These are phyloP conservation scores for Pholiota conissans DNA, from an alignment of 768 basidiomycete species.

Conservation along the genomic window DNA sequence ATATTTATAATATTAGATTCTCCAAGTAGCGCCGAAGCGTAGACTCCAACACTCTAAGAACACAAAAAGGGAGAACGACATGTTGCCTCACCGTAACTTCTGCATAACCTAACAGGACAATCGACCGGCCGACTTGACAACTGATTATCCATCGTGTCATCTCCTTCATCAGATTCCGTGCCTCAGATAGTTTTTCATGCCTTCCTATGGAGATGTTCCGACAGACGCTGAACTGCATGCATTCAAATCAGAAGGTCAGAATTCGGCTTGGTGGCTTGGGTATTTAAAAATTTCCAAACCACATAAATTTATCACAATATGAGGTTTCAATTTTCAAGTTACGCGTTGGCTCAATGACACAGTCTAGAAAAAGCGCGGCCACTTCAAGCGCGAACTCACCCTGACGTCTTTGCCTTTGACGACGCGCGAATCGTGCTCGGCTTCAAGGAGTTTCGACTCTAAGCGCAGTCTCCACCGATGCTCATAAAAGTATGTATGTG, in stretches of 20 bases:
- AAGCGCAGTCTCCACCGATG: no score
- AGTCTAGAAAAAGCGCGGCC: not conserved
- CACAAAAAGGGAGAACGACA: no score
- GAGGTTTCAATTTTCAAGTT: not conserved
- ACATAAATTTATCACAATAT: not conserved
- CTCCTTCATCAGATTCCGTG: constrained; percentile 79
- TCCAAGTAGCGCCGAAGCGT: no score
- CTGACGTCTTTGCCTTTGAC: constrained; percentile 90
- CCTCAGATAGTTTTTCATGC: constrained; percentile 85
- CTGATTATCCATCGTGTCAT: constrained; percentile 79
- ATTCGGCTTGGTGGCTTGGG: no score
- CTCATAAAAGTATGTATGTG: no score
- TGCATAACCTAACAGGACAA: no score
- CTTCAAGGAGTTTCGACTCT: constrained; percentile 64
- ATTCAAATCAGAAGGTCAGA: no score
- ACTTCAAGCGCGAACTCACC: constrained; percentile 32
- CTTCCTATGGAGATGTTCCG: constrained; percentile 79
- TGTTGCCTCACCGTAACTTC: no score
- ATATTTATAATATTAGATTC: constrained; percentile 44
- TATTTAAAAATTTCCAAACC: not conserved
- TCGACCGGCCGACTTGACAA: no score
- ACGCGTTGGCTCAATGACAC: not conserved
- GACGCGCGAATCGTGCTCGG: constrained; percentile 80
- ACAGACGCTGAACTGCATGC: constrained; percentile 69
- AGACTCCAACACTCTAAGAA: no score